Conservation (phyloP, 2,329 filamentous ascomycete genomes). For the Xylariaceae sp. region DNA sequence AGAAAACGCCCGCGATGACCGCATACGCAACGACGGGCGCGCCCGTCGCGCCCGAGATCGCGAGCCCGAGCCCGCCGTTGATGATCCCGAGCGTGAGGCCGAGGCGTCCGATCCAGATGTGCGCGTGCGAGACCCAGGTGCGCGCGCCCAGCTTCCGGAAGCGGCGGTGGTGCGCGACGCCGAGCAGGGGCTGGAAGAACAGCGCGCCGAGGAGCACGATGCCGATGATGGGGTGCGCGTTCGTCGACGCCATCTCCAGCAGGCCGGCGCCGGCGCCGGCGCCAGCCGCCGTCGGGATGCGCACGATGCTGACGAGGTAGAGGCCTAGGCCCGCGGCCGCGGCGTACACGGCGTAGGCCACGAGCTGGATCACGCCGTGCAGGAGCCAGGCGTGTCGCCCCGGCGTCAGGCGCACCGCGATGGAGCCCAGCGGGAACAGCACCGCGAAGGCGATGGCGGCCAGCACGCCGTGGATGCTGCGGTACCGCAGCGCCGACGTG, state of each 20-base stretch:
- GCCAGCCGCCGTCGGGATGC: constrained; percentile 41
- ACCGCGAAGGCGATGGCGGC: constrained; percentile 49
- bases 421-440: constrained; percentile 52
- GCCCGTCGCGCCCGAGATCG: constrained; percentile 41
- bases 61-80: constrained; percentile 52
- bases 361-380: constrained; percentile 48
- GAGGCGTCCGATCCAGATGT: constrained; percentile 51
- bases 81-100: constrained; percentile 50
- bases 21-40: constrained; percentile 45
- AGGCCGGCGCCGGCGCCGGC: constrained; percentile 17
- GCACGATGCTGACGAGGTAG: constrained; percentile 45
- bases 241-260: constrained; percentile 41
- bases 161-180: constrained; percentile 48
- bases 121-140: constrained; percentile 49
- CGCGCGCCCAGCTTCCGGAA: constrained; percentile 47
- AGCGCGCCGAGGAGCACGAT: constrained; percentile 48
- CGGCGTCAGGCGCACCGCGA: constrained; percentile 48
- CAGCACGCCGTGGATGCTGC: constrained; percentile 50
- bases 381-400: constrained; percentile 45
- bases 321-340: constrained; percentile 51
- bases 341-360: constrained; percentile 46
- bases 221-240: constrained; percentile 55
- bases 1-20: constrained; percentile 47
- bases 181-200: constrained; percentile 50
- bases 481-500: constrained; percentile 37